Evolutionary conservation across 768 basidiomycete species (phyloP).

Genomic region (Clavaria fumosa): DNA sequence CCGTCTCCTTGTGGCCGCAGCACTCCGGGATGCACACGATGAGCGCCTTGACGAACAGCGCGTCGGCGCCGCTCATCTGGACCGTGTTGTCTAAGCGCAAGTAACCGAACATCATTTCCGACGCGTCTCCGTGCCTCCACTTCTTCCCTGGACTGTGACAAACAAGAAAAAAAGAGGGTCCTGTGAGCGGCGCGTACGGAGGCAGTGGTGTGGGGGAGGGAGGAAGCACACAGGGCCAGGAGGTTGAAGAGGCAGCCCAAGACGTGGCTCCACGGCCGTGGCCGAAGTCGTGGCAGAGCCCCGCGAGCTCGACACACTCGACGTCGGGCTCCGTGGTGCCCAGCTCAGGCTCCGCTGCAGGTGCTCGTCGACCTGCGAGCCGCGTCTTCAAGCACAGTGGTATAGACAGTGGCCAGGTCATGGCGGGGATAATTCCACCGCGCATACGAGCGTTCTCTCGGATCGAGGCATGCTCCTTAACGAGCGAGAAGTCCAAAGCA

Average conservation of each 20-base stretch:
- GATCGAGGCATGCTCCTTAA: no score
- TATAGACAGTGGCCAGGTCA: no score
- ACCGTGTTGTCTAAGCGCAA: conserved; percentile 70
- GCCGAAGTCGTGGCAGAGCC: conserved; percentile 72
- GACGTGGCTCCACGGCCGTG: conserved; percentile 83
- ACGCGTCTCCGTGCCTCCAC: conserved; percentile 71
- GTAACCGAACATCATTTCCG: conserved; percentile 69
- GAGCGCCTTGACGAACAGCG: conserved; percentile 90
- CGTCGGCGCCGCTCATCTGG: conserved; percentile 96
- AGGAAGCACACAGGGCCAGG: conserved; percentile 33
- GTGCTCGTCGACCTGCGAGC: conserved; percentile 48
- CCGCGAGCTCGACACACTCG: conserved; percentile 67
- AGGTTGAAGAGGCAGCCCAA: conserved; percentile 70
- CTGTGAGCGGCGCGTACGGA: no score
- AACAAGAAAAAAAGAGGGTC: neutral
- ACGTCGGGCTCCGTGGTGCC: conserved; percentile 57
- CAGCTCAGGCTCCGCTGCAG: conserved; percentile 38
- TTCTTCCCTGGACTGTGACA: conserved; percentile 25
- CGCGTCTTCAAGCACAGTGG: conserved; percentile 58
- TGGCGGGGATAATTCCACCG: no score
- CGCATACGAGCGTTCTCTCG: no score
- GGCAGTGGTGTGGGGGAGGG: no score
- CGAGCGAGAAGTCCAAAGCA: no score
- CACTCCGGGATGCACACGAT: conserved; percentile 17
- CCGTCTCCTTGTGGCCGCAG: conserved; percentile 33